Percentiles rank a stretch among this genome's conserved stretches.
Conservation (phyloP, 176 grass and related monocot genomes). For the Carex parvula region DNA sequence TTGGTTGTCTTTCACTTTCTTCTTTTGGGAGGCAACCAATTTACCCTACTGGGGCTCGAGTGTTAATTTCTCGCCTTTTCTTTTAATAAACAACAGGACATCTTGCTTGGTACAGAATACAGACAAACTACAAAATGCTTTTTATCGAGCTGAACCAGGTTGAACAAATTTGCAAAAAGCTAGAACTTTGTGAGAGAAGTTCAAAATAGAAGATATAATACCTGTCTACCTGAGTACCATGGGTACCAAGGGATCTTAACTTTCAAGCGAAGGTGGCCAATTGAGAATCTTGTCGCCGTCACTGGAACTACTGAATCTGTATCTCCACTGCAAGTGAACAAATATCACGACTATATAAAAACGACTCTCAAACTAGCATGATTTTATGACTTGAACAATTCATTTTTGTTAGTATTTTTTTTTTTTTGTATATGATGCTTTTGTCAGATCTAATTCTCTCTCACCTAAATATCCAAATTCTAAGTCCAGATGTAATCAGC, state of each 20-base stretch:
- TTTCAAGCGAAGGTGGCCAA: conserved; percentile 66
- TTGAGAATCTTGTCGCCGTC: conserved; percentile 72
- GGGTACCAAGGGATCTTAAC: conserved; percentile 89
- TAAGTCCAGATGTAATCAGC: conserved; percentile 57
- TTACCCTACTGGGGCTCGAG: not conserved
- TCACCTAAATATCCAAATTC: conserved; percentile 94
- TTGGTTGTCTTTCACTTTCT: not conserved
- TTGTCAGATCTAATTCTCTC: not conserved
- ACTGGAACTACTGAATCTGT: conserved; percentile 94
- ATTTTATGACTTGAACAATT: not conserved
- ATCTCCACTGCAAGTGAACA: conserved; percentile 56
- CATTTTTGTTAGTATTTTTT: not conserved
- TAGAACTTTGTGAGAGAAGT: not conserved
- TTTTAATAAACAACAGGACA: not conserved
- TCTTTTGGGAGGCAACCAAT: not conserved
- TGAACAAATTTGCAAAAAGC: not conserved
- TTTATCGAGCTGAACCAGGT: not conserved
- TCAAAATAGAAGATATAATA: conserved; percentile 24
- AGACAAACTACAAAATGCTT: not conserved
- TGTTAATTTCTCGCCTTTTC: not conserved
- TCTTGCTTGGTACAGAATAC: not conserved
- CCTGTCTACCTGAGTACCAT: conserved; percentile 85
- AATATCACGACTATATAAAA: not conserved
- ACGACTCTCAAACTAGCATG: not conserved
- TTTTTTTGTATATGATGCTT: not conserved